Conservation (phyloP, 805 yeast species). For the Lipomyces oligophaga region DNA sequence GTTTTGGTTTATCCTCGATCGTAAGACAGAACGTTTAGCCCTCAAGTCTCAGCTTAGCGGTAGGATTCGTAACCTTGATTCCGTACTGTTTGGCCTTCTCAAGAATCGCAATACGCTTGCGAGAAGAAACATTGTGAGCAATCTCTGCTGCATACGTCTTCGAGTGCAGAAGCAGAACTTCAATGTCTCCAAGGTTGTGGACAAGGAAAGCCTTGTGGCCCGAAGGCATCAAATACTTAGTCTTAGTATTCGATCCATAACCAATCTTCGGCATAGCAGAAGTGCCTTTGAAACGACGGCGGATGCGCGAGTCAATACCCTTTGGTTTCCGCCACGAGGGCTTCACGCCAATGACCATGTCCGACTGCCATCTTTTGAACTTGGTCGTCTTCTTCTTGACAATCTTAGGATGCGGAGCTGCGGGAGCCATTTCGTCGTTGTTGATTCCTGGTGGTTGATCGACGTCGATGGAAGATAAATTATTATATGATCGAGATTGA, state of each 20-base stretch:
- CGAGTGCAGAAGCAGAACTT: constrained; percentile 93
- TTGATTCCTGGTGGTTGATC: not conserved
- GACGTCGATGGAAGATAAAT: too few species aligned
- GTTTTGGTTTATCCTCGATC: too few species aligned
- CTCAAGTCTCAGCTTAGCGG: constrained; percentile 51
- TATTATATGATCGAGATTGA: too few species aligned
- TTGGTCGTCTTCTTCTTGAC: constrained; percentile 98
- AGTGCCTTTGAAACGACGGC: constrained; percentile 98
- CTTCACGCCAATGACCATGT: constrained; percentile 96
- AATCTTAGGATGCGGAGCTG: constrained; percentile 97
- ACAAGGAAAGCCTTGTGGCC: constrained; percentile 98
- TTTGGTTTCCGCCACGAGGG: constrained; percentile 99
- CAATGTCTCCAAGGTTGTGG: constrained; percentile 88
- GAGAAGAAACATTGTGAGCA: constrained; percentile 97
- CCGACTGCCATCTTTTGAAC: constrained; percentile 99
- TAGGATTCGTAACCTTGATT: constrained; percentile 98
- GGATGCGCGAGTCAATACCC: constrained; percentile 99
- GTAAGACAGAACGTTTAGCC: too few species aligned
- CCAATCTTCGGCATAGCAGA: constrained; percentile 99
- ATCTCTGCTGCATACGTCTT: constrained; percentile 99
- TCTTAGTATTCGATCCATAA: constrained; percentile 99
- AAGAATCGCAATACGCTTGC: constrained; percentile 94
- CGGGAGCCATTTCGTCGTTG: constrained; percentile 73
- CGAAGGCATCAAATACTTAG: constrained; percentile 91
- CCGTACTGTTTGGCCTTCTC: constrained; percentile 98